Conservation (phyloP, 2,329 filamentous ascomycete species). For the Aspergillus sp. region DNA sequence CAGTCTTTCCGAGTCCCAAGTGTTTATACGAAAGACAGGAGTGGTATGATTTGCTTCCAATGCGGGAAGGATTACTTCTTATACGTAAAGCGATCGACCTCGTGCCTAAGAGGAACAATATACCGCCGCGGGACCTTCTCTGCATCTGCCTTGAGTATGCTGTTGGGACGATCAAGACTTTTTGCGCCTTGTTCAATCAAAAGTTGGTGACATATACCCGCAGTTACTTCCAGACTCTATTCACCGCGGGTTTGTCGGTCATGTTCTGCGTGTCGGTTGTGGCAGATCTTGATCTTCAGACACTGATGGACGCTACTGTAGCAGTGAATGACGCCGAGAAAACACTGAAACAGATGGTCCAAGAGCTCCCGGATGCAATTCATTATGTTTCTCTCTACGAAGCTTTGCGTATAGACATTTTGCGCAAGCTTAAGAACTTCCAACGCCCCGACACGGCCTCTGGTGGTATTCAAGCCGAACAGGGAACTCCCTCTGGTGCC, state of each 20-base stretch:
- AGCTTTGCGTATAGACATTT: conserved; percentile 11
- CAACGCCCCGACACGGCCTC: not conserved
- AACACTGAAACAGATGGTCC: conserved; percentile 14
- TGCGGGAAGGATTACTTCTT: conserved; percentile 42
- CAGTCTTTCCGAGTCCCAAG: conserved; percentile 29
- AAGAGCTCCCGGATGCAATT: conserved; percentile 18
- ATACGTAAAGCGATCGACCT: conserved; percentile 44
- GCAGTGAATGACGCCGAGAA: conserved; percentile 13
- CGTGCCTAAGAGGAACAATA: conserved; percentile 33
- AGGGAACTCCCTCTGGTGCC: not conserved
- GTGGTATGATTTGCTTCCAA: conserved; percentile 46
- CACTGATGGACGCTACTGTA: conserved; percentile 9
- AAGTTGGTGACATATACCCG: conserved; percentile 44
- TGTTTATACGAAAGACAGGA: conserved; percentile 46
- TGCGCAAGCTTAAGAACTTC: not conserved
- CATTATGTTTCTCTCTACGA: conserved; percentile 22
- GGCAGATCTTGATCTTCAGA: conserved; percentile 6
- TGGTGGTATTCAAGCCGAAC: not conserved
- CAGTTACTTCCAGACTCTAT: conserved; percentile 52
- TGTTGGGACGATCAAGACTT: conserved; percentile 38
- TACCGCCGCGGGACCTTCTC: conserved; percentile 33
- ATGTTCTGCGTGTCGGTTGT: conserved; percentile 27
- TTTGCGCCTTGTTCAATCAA: conserved; percentile 36
- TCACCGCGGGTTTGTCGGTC: conserved; percentile 44
- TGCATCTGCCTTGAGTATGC: conserved; percentile 37